Base-by-base conservation (phyloP, 306 rosid species). In the Corylus americana region DNA sequence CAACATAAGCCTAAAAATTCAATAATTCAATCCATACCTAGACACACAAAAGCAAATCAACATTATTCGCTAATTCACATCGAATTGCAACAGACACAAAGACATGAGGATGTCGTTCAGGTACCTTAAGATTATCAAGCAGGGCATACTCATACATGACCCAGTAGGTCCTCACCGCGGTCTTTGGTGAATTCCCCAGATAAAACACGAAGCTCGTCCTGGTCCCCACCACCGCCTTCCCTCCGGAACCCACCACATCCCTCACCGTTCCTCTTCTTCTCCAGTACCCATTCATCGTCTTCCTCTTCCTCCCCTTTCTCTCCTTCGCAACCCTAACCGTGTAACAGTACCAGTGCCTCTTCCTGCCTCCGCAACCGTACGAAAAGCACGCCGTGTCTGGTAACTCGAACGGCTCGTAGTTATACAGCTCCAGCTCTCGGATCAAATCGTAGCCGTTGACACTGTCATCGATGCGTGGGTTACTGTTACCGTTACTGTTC, bases 261-360 rank as follows among this genome's bases (percentile, higher is more conserved):
- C 74, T 83, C 76, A 63, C 86, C 79, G 77, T 78, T 20, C 96
- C 96, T 20, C 58, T 74, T 72, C 86, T 81, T 59, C 74, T 81
- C 97, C 96, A 92, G 74, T 85, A 88, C 68, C 97, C 97, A 27
- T 69, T 83, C 84, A 51, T 89, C 47, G 84, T 85, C 75, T 59
- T 88, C 78, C 85, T 75, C 67, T 80, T 74, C 62, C 71, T 61
- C 76, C 77, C 76, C 31, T 78, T 68, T 3, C 79, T 20, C 45
- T 78, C 85, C 82, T 77, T 80, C 73, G 62, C 45, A 74, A 74
- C 82, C 74, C 82, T 85, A 70, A 29, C 61, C 11, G 91, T 51
- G 71, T 85, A 92, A 68, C 86, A 90, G 76, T 73, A 87, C 94
- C 92, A 90, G 75, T 92, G 97, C 77, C 67, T 80, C 88, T 75